A percentile compares a stretch with the other conserved stretches of the same genome.
These are phyloP conservation scores for Cornus suecica DNA, from an alignment of 148 eudicot genomes.

Conservation along the genomic window DNA sequence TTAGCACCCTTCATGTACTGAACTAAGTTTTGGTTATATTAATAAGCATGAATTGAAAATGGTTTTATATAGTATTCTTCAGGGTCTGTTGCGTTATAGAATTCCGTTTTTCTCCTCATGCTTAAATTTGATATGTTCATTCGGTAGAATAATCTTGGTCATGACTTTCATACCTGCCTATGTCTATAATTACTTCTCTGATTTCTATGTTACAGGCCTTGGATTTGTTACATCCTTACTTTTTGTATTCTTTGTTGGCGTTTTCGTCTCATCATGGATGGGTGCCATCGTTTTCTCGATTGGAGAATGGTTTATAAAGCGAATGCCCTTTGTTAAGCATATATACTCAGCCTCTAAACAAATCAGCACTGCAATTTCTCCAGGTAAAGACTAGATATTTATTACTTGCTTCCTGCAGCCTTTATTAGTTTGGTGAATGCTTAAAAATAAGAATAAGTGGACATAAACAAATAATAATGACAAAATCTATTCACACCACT, in stretches of 20 bases:
- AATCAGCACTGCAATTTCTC: constrained; percentile 89
- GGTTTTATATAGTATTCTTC: constrained; percentile 8
- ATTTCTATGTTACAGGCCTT: constrained; percentile 60
- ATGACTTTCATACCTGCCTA: too few species aligned
- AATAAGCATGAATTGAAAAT: background rate
- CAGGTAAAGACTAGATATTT: constrained; percentile 45
- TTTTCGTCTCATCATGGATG: constrained; percentile 90
- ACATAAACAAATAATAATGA: too few species aligned
- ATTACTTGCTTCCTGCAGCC: background rate
- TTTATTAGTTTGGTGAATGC: background rate
- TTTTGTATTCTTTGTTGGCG: constrained; percentile 84
- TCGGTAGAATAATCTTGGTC: background rate
- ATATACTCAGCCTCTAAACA: constrained; percentile 90
- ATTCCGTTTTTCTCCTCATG: constrained; percentile 2
- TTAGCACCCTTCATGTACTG: background rate
- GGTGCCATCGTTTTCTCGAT: constrained; percentile 89
- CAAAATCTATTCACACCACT: too few species aligned
- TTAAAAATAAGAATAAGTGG: too few species aligned
- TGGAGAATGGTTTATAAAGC: constrained; percentile 18
- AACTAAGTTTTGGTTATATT: background rate
- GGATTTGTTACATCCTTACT: constrained; percentile 81
- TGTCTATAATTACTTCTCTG: background rate
- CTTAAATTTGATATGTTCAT: background rate
- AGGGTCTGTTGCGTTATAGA: background rate
- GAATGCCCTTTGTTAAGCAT: constrained; percentile 85